Conservation (phyloP, 768 basidiomycete species). For the Leccinum arenicola region DNA sequence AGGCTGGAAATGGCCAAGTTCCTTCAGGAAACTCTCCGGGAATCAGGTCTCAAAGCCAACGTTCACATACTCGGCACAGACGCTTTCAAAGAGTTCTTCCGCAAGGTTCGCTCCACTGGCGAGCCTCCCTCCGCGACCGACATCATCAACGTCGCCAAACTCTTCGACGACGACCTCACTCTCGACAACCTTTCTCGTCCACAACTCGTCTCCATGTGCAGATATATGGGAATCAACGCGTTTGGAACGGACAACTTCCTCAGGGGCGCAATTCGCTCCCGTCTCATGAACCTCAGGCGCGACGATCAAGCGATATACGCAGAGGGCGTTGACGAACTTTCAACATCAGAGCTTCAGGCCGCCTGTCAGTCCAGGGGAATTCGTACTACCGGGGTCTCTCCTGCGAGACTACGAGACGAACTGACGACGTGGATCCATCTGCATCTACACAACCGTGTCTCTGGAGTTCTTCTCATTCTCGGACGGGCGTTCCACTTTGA, state of each 20-base stretch:
- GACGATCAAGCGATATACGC: constrained; percentile 91
- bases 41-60: constrained; percentile 89
- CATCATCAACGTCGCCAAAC: constrained; percentile 90
- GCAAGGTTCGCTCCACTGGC: constrained; percentile 95
- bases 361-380: constrained; percentile 96
- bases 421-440: constrained; percentile 89
- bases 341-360: constrained; percentile 86
- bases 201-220: constrained; percentile 96
- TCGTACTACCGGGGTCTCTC: constrained; percentile 82
- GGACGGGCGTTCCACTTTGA: constrained; percentile 95
- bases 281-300: constrained; percentile 76
- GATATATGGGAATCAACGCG: constrained; percentile 97
- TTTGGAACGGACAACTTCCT: constrained; percentile 99
- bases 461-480: constrained; percentile 91
- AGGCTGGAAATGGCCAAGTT: constrained; percentile 99
- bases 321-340: constrained; percentile 89
- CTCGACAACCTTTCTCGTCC: constrained; percentile 97
- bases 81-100: constrained; percentile 99
- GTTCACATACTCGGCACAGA: constrained; percentile 92
- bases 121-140: constrained; percentile 88
- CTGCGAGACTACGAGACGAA: constrained; percentile 85
- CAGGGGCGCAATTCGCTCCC: constrained; percentile 82
- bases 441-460: constrained; percentile 87
- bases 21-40: constrained; percentile 94
- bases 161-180: constrained; percentile 97